Conservation (phyloP, 1,284 basidiomycete species). For the Caloboletus inedulis region DNA sequence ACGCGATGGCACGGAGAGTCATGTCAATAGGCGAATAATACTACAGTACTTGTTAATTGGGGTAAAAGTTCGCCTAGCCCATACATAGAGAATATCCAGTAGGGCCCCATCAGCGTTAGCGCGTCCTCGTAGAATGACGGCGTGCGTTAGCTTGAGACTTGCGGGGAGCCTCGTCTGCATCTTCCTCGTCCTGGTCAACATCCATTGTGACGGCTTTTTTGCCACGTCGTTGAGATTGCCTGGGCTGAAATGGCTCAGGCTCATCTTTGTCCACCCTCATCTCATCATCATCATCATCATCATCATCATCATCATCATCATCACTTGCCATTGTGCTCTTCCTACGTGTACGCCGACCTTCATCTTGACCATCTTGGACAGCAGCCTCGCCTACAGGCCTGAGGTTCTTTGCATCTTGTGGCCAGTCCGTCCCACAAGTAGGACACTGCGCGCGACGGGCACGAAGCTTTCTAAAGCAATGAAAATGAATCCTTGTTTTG, state of each 20-base stretch:
- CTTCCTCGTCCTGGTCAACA: conserved; percentile 35
- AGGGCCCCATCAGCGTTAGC: conserved; percentile 6
- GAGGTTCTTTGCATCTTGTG: conserved; percentile 44
- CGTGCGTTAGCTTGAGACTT: conserved; percentile 24
- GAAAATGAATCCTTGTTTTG: conserved; percentile 60
- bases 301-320: conserved; percentile 45
- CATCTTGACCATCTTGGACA: conserved; percentile 55
- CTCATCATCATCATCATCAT: conserved; percentile 44
- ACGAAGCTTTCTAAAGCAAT: conserved; percentile 52
- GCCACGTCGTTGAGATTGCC: conserved; percentile 31
- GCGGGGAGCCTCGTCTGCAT: conserved; percentile 24
- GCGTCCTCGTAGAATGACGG: conserved; percentile 27
- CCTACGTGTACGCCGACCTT: conserved; percentile 42
- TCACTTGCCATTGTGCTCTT: conserved; percentile 37
- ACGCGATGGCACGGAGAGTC: conserved; percentile 14
- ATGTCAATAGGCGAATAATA: conserved; percentile 28
- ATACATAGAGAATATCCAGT: conserved; percentile 3
- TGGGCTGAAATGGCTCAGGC: conserved; percentile 23
- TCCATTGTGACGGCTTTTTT: conserved; percentile 34
- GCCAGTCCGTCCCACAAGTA: conserved; percentile 58
- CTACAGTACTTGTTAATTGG: conserved; percentile 18
- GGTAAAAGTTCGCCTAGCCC: conserved; percentile 12
- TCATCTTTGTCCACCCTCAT: conserved; percentile 35
- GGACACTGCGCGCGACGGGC: conserved; percentile 53
- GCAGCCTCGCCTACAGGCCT: conserved; percentile 63